These are phyloP conservation scores for Glarea lozoyensis DNA, from an alignment of 495 filamentous ascomycete genomes.

Conservation along the genomic window DNA sequence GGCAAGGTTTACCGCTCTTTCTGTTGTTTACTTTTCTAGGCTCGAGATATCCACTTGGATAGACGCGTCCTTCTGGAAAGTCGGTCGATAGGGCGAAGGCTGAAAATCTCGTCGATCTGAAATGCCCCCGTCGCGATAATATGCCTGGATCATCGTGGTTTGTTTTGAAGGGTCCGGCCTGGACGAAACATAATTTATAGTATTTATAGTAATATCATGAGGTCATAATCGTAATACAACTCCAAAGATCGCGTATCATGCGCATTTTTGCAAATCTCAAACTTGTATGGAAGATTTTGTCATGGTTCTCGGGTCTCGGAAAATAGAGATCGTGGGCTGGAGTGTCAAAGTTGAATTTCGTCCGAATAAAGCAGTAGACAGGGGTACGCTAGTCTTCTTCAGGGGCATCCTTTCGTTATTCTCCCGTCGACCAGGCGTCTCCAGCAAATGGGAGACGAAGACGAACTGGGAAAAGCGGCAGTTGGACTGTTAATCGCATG, in stretches of 20 bases:
- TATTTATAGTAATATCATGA: neutral
- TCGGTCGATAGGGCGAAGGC: no score
- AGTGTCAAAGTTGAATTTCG: no score
- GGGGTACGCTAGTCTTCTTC: constrained; percentile 7
- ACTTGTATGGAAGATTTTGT: no score
- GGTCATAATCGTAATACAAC: constrained; percentile 6
- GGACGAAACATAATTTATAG: neutral
- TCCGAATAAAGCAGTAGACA: constrained; percentile 16
- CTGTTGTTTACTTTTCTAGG: constrained; percentile 9
- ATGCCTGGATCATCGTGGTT: constrained; percentile 8
- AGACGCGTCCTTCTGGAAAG: no score
- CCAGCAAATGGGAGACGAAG: constrained; percentile 22
- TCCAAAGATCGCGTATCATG: constrained; percentile 1
- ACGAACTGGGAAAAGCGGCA: neutral
- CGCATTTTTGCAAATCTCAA: neutral
- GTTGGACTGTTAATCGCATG: neutral
- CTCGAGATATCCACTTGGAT: no score
- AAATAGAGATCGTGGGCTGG: no score
- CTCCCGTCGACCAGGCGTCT: constrained; percentile 13
- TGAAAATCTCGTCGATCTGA: no score
- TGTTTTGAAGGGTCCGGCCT: neutral
- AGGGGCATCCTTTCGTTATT: constrained; percentile 15
- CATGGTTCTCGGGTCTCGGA: no score
- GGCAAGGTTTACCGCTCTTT: constrained; percentile 12
- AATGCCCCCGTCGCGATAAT: neutral